These are phyloP conservation scores for Tetrahymena thermophila DNA, from an alignment of 73 alveolate species.

Conservation along the genomic window DNA sequence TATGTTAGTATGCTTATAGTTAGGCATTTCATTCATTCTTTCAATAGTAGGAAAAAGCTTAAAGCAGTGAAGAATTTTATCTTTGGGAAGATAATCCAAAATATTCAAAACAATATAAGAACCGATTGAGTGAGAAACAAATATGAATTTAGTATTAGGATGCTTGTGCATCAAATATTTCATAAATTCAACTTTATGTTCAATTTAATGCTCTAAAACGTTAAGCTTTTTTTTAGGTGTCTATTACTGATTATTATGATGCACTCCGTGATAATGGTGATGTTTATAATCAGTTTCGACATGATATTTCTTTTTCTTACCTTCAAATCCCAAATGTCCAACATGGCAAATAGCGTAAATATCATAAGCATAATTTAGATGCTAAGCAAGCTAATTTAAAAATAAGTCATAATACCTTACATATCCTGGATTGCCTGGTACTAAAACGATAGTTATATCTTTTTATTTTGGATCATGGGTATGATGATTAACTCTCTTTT, in stretches of 20 bases:
- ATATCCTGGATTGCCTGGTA: neutral
- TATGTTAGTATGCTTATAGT: neutral
- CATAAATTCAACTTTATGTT: neutral
- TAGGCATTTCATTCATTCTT: neutral
- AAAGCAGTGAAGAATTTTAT: neutral
- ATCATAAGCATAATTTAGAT: neutral
- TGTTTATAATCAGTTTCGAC: neutral
- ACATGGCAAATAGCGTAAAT: neutral
- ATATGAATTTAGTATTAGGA: neutral
- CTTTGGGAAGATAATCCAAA: neutral
- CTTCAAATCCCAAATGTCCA: neutral
- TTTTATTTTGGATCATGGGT: neutral
- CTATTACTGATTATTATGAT: neutral
- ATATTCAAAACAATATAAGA: neutral
- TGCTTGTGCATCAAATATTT: neutral
- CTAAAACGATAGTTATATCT: neutral
- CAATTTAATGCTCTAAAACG: neutral
- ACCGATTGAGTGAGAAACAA: neutral
- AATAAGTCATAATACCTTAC: neutral
- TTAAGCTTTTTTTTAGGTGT: neutral
- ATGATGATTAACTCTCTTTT: neutral
- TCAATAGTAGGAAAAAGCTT: neutral
- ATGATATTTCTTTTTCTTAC: neutral
- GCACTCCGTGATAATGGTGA: neutral
- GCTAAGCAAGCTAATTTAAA: neutral